These are phyloP conservation scores for Aspergillus saccharolyticus DNA, from an alignment of 495 filamentous ascomycete genomes.

Conservation along the genomic window DNA sequence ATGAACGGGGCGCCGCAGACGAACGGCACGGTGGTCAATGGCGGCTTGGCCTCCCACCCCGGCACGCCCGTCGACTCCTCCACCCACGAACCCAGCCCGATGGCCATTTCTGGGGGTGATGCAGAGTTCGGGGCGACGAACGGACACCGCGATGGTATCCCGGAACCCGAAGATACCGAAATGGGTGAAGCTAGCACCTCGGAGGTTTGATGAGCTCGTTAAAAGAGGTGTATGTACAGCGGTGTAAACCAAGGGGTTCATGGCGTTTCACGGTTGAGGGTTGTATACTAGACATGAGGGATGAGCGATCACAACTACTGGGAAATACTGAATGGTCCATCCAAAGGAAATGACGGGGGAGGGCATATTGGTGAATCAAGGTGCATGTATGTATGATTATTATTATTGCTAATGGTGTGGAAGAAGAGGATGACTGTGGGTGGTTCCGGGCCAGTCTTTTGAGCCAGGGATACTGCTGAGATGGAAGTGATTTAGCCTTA, in stretches of 20 bases:
- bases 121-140: neutral
- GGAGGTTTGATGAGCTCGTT: no score
- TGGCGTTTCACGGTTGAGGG: neutral
- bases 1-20: neutral
- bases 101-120: neutral
- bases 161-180: slow-evolving; percentile 14
- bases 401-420: no score
- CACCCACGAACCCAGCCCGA: neutral
- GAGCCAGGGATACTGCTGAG: no score
- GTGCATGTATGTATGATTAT: no score
- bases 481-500: no score
- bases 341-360: no score
- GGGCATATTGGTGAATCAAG: no score
- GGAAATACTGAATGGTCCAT: no score
- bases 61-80: neutral
- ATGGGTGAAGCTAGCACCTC: slow-evolving; percentile 16
- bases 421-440: no score
- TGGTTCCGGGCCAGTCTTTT: no score
- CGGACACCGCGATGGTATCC: neutral
- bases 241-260: neutral
- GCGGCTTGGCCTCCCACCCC: neutral
- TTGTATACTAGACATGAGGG: slow-evolving; percentile 7
- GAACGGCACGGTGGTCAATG: neutral
- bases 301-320: neutral
- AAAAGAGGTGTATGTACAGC: slow-evolving; percentile 1